Evolutionary conservation across 2,329 filamentous ascomycete species (phyloP).

Genomic region (Colletotrichum tabaci): DNA sequence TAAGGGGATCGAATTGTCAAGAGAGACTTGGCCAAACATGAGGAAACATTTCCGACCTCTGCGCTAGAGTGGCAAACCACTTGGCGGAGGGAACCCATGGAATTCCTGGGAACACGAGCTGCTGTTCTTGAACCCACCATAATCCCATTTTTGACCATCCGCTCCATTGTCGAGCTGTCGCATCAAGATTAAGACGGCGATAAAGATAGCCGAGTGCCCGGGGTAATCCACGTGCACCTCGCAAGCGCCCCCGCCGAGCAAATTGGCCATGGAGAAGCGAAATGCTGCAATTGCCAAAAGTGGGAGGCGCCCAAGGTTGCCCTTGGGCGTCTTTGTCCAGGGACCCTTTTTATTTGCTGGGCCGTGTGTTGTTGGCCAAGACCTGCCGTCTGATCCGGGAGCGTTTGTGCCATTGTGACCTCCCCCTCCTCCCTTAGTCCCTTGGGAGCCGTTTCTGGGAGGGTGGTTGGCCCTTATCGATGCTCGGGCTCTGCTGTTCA

Average conservation of each 20-base stretch:
- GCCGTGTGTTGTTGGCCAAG: slow-evolving; percentile 31
- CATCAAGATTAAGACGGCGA: slow-evolving; percentile 34
- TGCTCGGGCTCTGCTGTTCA: slow-evolving; percentile 9
- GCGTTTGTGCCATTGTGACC: slow-evolving; percentile 1
- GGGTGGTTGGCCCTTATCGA: slow-evolving; percentile 21
- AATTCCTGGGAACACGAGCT: slow-evolving; percentile 9
- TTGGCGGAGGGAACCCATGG: slow-evolving; percentile 14
- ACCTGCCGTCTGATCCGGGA: slow-evolving; percentile 41
- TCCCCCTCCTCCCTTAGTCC: background rate
- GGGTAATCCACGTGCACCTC: slow-evolving; percentile 38
- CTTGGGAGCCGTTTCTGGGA: slow-evolving; percentile 18
- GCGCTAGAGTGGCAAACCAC: slow-evolving; percentile 1
- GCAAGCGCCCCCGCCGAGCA: slow-evolving; percentile 13
- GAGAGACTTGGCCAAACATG: slow-evolving; percentile 10
- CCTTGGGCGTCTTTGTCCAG: slow-evolving; percentile 3
- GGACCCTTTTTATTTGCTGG: background rate
- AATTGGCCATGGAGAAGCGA: slow-evolving; percentile 38
- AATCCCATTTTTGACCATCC: background rate
- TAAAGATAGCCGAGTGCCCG: slow-evolving; percentile 40
- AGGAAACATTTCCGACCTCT: slow-evolving; percentile 10
- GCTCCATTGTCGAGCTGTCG: slow-evolving; percentile 31
- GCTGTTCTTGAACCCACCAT: slow-evolving; percentile 1
- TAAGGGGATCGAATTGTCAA: background rate
- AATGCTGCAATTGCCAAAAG: slow-evolving; percentile 34
- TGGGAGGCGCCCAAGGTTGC: slow-evolving; percentile 28